phyloP scores from a whole-genome alignment of 768 basidiomycete species.

The Tylopilus balloui region DNA sequence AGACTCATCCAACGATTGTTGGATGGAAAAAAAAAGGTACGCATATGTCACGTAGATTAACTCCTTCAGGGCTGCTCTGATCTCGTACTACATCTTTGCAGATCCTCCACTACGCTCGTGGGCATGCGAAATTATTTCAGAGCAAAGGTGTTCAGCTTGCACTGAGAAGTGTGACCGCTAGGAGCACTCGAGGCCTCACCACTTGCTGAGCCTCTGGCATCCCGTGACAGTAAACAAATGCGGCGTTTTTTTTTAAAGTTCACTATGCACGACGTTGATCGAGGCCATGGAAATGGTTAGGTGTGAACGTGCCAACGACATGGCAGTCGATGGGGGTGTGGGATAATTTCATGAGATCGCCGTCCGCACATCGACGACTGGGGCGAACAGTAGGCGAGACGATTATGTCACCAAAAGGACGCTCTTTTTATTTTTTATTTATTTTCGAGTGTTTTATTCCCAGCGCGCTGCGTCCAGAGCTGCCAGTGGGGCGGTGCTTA shows the following conservation, averaged over 20 bases:
- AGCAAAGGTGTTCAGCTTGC: constrained; percentile 5
- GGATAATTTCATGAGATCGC: constrained; percentile 24
- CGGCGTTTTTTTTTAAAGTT: constrained; percentile 21
- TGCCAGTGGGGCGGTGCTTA: background rate
- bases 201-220: background rate
- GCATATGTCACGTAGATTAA: constrained; percentile 23
- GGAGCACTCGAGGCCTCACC: constrained; percentile 3
- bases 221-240: constrained; percentile 1
- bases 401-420: constrained; percentile 25
- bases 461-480: background rate
- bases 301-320: constrained; percentile 30
- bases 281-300: constrained; percentile 22
- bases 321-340: constrained; percentile 23
- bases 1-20: too few relatives aligned
- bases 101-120: constrained; percentile 17
- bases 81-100: constrained; percentile 16
- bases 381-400: constrained; percentile 9
- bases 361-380: constrained; percentile 25
- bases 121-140: constrained; percentile 3
- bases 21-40: constrained; percentile 12
- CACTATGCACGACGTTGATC: constrained; percentile 21
- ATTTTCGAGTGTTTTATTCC: background rate
- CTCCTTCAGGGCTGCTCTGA: constrained; percentile 33
- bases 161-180: background rate
- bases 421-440: constrained; percentile 1